A percentile compares a stretch with the other conserved stretches of the same genome.
Conservation (phyloP, 805 yeast genomes). For the Saccharomycopsis selenospora region DNA sequence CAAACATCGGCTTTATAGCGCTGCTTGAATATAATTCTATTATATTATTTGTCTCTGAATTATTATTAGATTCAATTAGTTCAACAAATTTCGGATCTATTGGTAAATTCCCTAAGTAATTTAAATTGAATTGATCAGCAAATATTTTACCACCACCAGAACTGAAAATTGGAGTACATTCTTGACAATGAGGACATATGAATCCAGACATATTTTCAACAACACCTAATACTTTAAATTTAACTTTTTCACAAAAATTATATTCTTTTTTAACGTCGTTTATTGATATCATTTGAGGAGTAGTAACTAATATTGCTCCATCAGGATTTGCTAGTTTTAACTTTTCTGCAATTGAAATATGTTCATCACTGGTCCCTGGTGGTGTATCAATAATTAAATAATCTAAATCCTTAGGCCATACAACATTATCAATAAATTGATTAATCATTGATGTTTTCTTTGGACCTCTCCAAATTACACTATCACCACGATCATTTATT, state of each 20-base stretch:
- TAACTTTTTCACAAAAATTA: constrained; percentile 83
- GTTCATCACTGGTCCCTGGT: constrained; percentile 98
- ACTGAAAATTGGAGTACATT: constrained; percentile 86
- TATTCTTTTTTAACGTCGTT: constrained; percentile 94
- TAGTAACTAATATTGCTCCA: constrained; percentile 92
- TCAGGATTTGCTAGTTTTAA: constrained; percentile 64
- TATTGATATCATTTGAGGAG: constrained; percentile 90
- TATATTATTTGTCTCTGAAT: constrained; percentile 23
- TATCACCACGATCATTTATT: constrained; percentile 73
- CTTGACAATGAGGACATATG: constrained; percentile 88
- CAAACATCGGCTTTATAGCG: constrained; percentile 35
- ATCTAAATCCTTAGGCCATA: constrained; percentile 64
- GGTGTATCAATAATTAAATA: constrained; percentile 92
- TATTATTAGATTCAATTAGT: constrained; percentile 64
- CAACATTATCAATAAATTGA: constrained; percentile 84
- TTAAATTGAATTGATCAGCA: constrained; percentile 53
- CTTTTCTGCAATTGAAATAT: constrained; percentile 93
- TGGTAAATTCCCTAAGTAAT: constrained; percentile 82
- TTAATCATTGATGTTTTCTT: constrained; percentile 96
- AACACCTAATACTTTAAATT: constrained; percentile 71
- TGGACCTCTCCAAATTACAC: constrained; percentile 98
- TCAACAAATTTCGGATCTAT: constrained; percentile 90
- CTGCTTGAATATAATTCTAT: constrained; percentile 32
- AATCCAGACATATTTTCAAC: constrained; percentile 97
- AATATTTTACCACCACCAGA: constrained; percentile 83